Percentiles rank a stretch among this genome's conserved stretches.
These are phyloP conservation scores for Xylariaceae sp. DNA, from an alignment of 2,329 filamentous ascomycete genomes.

Conservation along the genomic window DNA sequence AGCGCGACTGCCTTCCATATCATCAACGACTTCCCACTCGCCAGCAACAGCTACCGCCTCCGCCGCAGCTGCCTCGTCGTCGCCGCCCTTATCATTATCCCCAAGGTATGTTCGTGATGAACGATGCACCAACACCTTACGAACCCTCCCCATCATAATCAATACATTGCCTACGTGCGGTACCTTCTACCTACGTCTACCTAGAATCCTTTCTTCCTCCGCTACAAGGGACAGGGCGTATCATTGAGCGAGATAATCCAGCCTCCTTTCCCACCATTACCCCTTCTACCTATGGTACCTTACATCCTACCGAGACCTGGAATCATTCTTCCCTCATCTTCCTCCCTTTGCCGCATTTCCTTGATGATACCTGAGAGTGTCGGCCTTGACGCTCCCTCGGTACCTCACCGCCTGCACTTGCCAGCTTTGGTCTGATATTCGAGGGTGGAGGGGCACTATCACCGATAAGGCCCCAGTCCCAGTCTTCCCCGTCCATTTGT, in stretches of 20 bases:
- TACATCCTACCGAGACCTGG: no score
- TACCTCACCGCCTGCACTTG: conserved; percentile 5
- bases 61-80: no score
- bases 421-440: conserved; percentile 7
- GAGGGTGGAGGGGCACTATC: conserved; percentile 8
- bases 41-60: not conserved
- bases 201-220: no score
- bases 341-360: not conserved
- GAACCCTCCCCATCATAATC: no score
- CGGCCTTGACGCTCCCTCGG: conserved; percentile 3
- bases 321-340: not conserved
- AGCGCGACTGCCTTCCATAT: conserved; percentile 42
- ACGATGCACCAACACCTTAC: no score
- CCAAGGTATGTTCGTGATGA: no score
- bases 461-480: conserved; percentile 4
- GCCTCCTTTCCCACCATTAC: not conserved
- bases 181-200: no score
- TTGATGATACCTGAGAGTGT: conserved; percentile 2
- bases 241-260: not conserved
- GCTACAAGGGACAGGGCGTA: no score
- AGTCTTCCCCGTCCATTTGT: conserved; percentile 4
- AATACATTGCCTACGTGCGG: no score
- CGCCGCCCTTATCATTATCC: not conserved
- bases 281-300: not conserved
- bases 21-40: not conserved